phyloP scores from a whole-genome alignment of 805 yeast species.

The Saturnispora saitoi region DNA sequence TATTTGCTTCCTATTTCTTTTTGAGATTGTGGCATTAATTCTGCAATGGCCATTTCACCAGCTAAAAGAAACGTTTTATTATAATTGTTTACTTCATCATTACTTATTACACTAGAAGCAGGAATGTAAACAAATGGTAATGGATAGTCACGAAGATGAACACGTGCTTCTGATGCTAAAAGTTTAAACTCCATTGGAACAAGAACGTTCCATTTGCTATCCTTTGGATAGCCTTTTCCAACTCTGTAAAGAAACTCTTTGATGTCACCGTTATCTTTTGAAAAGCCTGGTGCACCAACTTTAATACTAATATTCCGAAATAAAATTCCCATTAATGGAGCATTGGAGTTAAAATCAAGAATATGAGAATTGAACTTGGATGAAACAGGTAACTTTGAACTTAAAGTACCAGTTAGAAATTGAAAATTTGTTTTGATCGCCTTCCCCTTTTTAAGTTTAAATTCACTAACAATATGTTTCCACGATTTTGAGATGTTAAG shows the following conservation, averaged over 20 bases:
- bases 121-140: constrained; percentile 76
- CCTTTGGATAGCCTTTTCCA: constrained; percentile 79
- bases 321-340: constrained; percentile 41
- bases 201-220: constrained; percentile 56
- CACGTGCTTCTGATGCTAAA: constrained; percentile 50
- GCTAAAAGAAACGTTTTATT: constrained; percentile 16
- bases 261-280: constrained; percentile 34
- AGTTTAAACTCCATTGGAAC: constrained; percentile 57
- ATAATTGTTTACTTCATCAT: constrained; percentile 3
- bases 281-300: constrained; percentile 40
- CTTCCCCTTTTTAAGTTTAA: constrained; percentile 32
- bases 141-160: constrained; percentile 79
- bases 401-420: constrained; percentile 33
- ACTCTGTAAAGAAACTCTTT: constrained; percentile 56
- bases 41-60: constrained; percentile 67
- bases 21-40: constrained; percentile 43
- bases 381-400: constrained; percentile 30
- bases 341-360: constrained; percentile 37
- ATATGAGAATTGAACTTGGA: constrained; percentile 36
- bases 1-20: constrained; percentile 50
- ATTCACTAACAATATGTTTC: constrained; percentile 54
- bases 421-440: constrained; percentile 33
- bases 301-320: constrained; percentile 40
- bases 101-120: constrained; percentile 6
- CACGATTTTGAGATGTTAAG: constrained; percentile 44